These are phyloP conservation scores for Parachaetomium inaequale DNA, from an alignment of 495 filamentous ascomycete species.

Conservation along the genomic window DNA sequence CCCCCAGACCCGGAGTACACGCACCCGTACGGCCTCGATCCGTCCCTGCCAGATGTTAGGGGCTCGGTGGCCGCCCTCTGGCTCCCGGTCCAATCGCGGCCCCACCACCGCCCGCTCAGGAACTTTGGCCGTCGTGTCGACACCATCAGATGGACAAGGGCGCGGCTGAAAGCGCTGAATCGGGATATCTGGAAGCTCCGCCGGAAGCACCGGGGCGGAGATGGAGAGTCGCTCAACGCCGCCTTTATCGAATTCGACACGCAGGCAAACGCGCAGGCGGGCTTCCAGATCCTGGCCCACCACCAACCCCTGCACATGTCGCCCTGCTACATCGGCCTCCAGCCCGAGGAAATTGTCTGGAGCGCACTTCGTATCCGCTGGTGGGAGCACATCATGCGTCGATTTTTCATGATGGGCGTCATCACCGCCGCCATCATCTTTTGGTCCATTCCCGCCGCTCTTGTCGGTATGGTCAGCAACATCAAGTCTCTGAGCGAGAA, in stretches of 20 bases:
- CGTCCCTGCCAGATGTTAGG: constrained; percentile 39
- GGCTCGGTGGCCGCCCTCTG: constrained; percentile 76
- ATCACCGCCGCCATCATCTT: constrained; percentile 73
- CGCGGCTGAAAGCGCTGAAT: constrained; percentile 69
- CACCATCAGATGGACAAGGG: constrained; percentile 79
- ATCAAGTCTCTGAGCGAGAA: constrained; percentile 61
- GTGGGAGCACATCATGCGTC: constrained; percentile 71
- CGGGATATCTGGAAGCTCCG: constrained; percentile 62
- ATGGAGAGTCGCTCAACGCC: constrained; percentile 53
- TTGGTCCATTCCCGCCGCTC: constrained; percentile 82
- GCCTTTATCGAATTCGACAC: constrained; percentile 81
- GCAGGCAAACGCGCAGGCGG: constrained; percentile 72
- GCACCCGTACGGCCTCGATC: constrained; percentile 41
- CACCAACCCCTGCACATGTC: constrained; percentile 78
- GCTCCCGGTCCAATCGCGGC: constrained; percentile 61
- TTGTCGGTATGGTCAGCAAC: constrained; percentile 77
- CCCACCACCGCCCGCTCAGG: constrained; percentile 47
- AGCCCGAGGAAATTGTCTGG: constrained; percentile 82
- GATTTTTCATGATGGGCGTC: constrained; percentile 59
- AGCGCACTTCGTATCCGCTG: constrained; percentile 73
- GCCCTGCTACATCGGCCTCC: constrained; percentile 75
- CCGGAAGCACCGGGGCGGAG: constrained; percentile 45
- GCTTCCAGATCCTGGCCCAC: constrained; percentile 77
- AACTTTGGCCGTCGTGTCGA: constrained; percentile 62
- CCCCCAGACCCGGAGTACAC: constrained; percentile 27